phyloP scores from a whole-genome alignment of 148 eudicot genomes.

The Limonium bicolor region DNA sequence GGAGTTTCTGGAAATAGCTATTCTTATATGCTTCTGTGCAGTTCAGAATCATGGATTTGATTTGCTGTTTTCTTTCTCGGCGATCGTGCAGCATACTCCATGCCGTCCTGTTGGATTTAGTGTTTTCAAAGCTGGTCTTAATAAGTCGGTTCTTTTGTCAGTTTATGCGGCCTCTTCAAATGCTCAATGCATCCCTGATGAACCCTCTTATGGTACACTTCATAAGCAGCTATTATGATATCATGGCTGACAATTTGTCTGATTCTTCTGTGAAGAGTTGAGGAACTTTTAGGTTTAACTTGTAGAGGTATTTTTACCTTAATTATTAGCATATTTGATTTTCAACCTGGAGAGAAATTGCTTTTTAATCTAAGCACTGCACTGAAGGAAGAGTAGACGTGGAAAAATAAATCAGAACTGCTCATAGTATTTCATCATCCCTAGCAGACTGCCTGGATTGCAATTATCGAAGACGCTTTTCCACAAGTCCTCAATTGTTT shows the following conservation, averaged over 20 bases:
- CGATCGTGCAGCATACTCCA: conserved; percentile 89
- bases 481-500: no score
- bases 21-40: conserved; percentile 92
- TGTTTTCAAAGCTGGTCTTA: conserved; percentile 91
- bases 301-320: no score
- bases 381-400: no score
- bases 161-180: conserved; percentile 68
- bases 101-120: conserved; percentile 89
- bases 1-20: conserved; percentile 82
- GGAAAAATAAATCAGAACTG: no score
- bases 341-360: neutral
- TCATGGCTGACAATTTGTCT: neutral
- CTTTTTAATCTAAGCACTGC: no score
- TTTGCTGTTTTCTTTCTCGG: conserved; percentile 84
- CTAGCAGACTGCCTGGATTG: no score
- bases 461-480: no score
- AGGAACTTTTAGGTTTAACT: no score
- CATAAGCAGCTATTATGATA: conserved; percentile 1
- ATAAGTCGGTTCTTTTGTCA: conserved; percentile 88
- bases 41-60: conserved; percentile 87
- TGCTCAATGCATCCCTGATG: conserved; percentile 25
- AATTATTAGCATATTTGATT: neutral
- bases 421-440: no score
- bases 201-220: conserved; percentile 53
- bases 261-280: neutral